phyloP scores from a whole-genome alignment of 2,329 filamentous ascomycete species.

The Daldinia sp. region DNA sequence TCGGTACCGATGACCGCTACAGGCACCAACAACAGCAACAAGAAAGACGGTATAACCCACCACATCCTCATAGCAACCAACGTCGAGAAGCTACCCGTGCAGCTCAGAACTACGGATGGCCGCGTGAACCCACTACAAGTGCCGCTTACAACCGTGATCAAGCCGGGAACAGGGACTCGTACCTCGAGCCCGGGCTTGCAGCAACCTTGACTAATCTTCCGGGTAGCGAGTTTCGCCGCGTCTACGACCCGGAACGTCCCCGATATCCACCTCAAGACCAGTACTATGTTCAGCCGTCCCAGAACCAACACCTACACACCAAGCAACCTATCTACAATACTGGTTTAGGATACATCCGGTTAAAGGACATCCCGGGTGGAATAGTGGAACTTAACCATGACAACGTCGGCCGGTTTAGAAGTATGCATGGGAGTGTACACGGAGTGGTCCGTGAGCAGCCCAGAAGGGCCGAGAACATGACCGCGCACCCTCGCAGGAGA shows the following conservation, averaged over 20 bases:
- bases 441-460: background rate
- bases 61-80: background rate
- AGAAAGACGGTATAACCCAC: background rate
- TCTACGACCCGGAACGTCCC: slow-evolving; percentile 34
- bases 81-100: slow-evolving; percentile 32
- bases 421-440: background rate
- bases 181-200: slow-evolving; percentile 39
- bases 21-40: background rate
- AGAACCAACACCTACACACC: background rate
- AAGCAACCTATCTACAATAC: background rate
- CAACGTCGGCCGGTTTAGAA: background rate
- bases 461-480: background rate
- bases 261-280: background rate
- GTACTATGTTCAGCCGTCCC: too few species aligned
- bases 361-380: background rate
- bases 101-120: slow-evolving; percentile 43
- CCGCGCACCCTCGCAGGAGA: background rate
- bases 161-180: slow-evolving; percentile 34
- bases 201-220: slow-evolving; percentile 38
- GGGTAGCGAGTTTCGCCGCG: slow-evolving; percentile 35
- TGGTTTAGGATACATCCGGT: background rate
- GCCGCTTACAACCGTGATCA: background rate
- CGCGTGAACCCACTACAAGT: background rate
- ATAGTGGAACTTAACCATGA: background rate
- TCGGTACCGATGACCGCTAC: slow-evolving; percentile 17